phyloP scores from a whole-genome alignment of 805 yeast species.

The Cyberlindnera suaveolens region DNA sequence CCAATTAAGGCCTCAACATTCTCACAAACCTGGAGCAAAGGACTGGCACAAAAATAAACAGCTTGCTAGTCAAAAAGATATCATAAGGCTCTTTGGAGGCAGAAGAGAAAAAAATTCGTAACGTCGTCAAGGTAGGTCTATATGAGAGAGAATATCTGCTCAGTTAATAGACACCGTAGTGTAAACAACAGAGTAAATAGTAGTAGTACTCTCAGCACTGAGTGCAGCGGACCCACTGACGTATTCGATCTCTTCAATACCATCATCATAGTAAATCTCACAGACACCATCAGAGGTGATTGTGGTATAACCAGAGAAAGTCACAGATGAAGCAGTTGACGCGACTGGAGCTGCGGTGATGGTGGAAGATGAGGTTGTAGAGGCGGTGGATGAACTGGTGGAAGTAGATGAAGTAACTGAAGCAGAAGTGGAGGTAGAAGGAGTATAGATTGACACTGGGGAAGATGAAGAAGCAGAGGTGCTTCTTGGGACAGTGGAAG shows the following conservation, averaged over 20 bases:
- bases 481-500: conserved; percentile 1
- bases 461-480: conserved; percentile 1
- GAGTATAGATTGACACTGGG: not conserved
- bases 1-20: too few species aligned
- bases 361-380: not conserved
- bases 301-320: not conserved
- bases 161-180: conserved; percentile 14
- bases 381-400: not conserved
- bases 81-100: not conserved
- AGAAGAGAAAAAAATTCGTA: not conserved
- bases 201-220: conserved; percentile 23
- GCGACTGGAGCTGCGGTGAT: conserved; percentile 2
- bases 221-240: conserved; percentile 24
- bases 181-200: conserved; percentile 20
- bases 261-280: conserved; percentile 23
- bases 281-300: conserved; percentile 19
- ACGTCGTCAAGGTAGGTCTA: not conserved
- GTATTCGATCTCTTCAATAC: conserved; percentile 14
- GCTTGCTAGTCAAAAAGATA: not conserved
- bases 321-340: not conserved
- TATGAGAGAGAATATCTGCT: not conserved
- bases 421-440: conserved; percentile 1
- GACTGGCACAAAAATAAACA: not conserved
- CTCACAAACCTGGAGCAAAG: too few species aligned
- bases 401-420: conserved; percentile 2